Evolutionary conservation across 192 early-diverging fungal genomes (phyloP), one percentile per base, ranked within the genome.

Genomic region (Phycomyces nitens): DNA sequence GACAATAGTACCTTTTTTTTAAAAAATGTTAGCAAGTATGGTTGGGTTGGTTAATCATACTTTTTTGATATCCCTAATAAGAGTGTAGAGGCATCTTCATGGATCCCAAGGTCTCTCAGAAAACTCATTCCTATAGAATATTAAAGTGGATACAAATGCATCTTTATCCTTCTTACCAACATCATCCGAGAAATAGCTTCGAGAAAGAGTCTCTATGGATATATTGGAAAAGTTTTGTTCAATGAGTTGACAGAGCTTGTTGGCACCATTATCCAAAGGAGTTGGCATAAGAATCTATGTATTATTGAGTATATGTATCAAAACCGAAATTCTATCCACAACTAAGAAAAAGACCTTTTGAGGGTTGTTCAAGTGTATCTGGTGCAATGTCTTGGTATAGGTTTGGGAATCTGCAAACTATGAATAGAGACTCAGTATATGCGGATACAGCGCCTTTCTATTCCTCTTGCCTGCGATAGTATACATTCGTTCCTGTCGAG

Each of bases 351-450:
- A 52, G 68, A 88, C 86, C 73, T 89, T 83, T 16, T 50, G 49
- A 0, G 89, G 88, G 21, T 83, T 61, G 34, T 81, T 72, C 2
- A 88, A 29, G 64, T 70, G 70, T 18, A 92, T 70, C 53, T 82
- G 83, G 34, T 89, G 80, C 27, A 92, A 47, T 0, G 86, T 83
- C 38, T 81, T 79, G 21, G 72, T 64, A 64, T 87, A 90, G 4
- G 81, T 85, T 53, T 77, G 81, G 1, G 82, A 80, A 60, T 91
- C 89, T 21, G 81, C 77, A 58, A 86, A 78, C 87, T 89, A 62
- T 15, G 18, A 18, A 53, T 34, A 5, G 2, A 56, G 16, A 14
- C 29, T 18, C 12, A 43, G 42, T 49, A 11, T 20, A 43, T 38
- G 16, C 12, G 10, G 42, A 56, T 20, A 11, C 22, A 2, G 15